Base-by-base conservation (phyloP, 192 early-diverging fungal species). In the Coemansia sp. region DNA sequence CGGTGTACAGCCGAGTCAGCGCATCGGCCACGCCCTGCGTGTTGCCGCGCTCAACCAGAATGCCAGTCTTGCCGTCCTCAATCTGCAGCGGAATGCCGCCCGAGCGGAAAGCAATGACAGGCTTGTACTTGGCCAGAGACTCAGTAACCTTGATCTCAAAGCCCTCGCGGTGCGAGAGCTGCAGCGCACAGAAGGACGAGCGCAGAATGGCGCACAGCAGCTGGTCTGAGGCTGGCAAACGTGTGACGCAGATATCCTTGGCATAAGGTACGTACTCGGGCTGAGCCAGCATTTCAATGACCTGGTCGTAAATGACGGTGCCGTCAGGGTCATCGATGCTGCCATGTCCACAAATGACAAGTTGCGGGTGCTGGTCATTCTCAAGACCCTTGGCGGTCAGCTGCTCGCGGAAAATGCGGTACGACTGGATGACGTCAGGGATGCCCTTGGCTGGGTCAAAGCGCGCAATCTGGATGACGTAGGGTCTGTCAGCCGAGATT, bases 361-460 rank as follows among this genome's bases (percentile, higher is more conserved):
- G 78, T 70, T 92, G 91, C 11, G 90, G 91, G 27, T 83, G 80
- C 22, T 82, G 67, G 2, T 73, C 66, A n/a, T 67, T 71, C 14
- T 70, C 66, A 3, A 62, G 57, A 60, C 74, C 80, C 21, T 57
- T 73, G 47, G 76, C 74, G 6, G 60, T 60, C 60, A 92, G 69
- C 43, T 83, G 82, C 14, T 75, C 59, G 58, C 90, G 88, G 51
- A 94, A 80, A 23, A 70, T 56, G 51, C 83, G 67, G 68, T 91
- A 94, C 0, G 91, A 83, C 57, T 90, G 79, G 22, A 94, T 54
- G 19, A 91, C 83, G 59, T 91, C 85, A 3, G 85, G 87, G 15
- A 93, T 92, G 32, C 91, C 92, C 79, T 94, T 94, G 55, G 86
- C 85, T 11, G 92, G 92, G 77, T 94, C 92, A 51, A 94, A 94